phyloP scores from a whole-genome alignment of 176 grass and related monocot species.

The Carex pumila region DNA sequence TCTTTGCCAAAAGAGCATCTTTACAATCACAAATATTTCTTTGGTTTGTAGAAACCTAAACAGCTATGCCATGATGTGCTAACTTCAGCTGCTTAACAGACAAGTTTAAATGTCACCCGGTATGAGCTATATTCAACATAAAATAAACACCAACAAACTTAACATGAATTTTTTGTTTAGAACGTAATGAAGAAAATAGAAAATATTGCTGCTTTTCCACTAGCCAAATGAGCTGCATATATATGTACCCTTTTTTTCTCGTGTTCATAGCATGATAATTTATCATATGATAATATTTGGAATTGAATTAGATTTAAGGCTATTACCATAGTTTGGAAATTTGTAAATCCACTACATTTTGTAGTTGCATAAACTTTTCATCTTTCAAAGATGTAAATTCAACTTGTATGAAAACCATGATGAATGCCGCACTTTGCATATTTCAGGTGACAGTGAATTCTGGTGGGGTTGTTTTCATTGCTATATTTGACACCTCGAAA shows the following conservation, averaged over 20 bases:
- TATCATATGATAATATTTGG: neutral
- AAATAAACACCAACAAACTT: neutral
- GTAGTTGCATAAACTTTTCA: neutral
- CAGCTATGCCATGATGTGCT: neutral
- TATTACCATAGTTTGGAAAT: neutral
- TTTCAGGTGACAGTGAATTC: constrained; percentile 91
- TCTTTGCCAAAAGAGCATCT: neutral
- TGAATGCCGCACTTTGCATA: neutral
- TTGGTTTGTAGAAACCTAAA: neutral
- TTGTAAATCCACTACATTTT: neutral
- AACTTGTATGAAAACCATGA: neutral
- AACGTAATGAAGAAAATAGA: neutral
- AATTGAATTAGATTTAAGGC: neutral
- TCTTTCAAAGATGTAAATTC: neutral
- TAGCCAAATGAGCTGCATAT: neutral
- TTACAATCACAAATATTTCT: neutral
- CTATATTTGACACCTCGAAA: constrained; percentile 45
- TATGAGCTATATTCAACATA: neutral
- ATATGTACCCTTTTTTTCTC: neutral
- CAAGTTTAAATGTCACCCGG: neutral
- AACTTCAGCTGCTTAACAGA: neutral
- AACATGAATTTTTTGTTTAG: neutral
- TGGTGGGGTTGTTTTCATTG: constrained; percentile 86
- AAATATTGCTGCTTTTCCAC: neutral
- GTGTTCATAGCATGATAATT: neutral